Evolutionary conservation across 2,329 filamentous ascomycete species (phyloP), one percentile per base, ranked within the genome.

Genomic region (Ciborinia camelliae): DNA sequence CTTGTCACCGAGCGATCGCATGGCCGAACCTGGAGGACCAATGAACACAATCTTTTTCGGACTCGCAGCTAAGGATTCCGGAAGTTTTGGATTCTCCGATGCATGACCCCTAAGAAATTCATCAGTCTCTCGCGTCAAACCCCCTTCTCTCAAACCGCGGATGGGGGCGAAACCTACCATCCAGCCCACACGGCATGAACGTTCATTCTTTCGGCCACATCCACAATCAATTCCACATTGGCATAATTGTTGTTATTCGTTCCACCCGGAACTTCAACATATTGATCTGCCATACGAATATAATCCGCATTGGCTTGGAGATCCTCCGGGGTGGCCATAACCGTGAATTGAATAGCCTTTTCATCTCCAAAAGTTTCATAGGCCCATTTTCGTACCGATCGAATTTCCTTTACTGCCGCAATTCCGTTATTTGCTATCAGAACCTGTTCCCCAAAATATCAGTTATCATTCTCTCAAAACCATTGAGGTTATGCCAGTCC

Each of bases 211-310:
- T 99, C 95, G 32, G 95, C 95, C 76, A 99, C 88, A 81, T 99
- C 95, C 71, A 99, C 95, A 79, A 99, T 99, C 77, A 99, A 84
- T 82, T 99, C 95, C 67, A 99, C 95, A 77, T 99, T 99, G 81
- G 95, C 95, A 80, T 99, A 99, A 81, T 99, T 99, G 88, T 99
- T 97, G 85, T 99, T 99, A 83, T 99, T 99, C 68, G 95, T 99
- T 76, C 95, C 95, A 75, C 95, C 95, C 41, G 95, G 95, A 68
- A 99, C 94, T 81, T 99, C 95, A 73, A 99, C 95, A 78, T 99
- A 99, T 84, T 97, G 92, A 80, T 99, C 95, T 41, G 95, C 95
- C 95, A 99, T 98, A 77, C 95, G 88, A 77, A 99, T 99, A 81
- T 99, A 99, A 80, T 99, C 95, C 72, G 95, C 95, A 78, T 99